Evolutionary conservation across 176 grass and related monocot genomes (phyloP).

Genomic region (Raddia guianensis): DNA sequence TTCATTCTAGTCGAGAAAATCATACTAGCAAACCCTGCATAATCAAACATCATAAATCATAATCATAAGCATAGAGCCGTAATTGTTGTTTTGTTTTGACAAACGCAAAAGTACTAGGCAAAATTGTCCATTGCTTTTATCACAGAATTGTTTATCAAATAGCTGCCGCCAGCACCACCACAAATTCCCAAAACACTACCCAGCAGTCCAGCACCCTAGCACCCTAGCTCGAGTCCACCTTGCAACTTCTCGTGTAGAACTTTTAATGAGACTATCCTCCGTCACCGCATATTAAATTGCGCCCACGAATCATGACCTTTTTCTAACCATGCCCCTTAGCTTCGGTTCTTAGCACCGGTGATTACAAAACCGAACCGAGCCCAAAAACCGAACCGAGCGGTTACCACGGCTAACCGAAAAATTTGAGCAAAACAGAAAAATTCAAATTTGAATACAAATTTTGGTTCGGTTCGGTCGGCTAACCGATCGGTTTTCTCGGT

Average conservation of each 20-base stretch:
- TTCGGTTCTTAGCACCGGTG: background rate
- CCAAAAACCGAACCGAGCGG: too few relatives aligned
- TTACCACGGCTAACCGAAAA: too few relatives aligned
- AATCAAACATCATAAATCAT: constrained; percentile 8
- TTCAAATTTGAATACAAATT: too few relatives aligned
- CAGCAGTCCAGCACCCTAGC: background rate
- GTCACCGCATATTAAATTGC: background rate
- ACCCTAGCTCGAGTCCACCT: background rate
- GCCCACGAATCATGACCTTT: background rate
- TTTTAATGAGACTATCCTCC: background rate
- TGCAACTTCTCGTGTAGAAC: background rate
- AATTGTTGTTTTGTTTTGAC: constrained; percentile 8
- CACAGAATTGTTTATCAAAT: background rate
- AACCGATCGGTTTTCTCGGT: too few relatives aligned
- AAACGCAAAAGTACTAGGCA: constrained; percentile 8
- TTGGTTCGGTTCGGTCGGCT: too few relatives aligned
- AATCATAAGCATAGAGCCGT: constrained; percentile 20
- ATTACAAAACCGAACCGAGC: too few relatives aligned
- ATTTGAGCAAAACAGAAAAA: too few relatives aligned
- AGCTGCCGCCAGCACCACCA: background rate
- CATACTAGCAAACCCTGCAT: constrained; percentile 38
- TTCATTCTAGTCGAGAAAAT: constrained; percentile 35
- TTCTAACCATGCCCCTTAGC: constrained; percentile 25
- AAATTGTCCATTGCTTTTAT: background rate
- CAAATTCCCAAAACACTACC: constrained; percentile 9